These are phyloP conservation scores for Coelastrella sp. DNA, from an alignment of 139 green algal species.

Conservation along the genomic window DNA sequence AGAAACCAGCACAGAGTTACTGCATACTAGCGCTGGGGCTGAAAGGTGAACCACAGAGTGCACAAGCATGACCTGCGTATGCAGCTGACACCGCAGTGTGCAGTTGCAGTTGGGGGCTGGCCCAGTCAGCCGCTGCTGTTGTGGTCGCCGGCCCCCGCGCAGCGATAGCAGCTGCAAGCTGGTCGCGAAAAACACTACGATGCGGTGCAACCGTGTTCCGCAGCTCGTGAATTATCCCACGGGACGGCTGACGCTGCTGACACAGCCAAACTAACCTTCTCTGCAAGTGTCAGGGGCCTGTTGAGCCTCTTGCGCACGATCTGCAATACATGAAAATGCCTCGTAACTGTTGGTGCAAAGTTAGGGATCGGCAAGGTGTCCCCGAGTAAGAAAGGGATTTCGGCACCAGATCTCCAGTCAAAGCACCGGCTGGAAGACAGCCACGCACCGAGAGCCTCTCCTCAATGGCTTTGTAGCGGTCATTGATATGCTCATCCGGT, in stretches of 20 bases:
- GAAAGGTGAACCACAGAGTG: too few species aligned
- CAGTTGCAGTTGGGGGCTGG: too few species aligned
- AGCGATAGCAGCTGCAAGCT: too few species aligned
- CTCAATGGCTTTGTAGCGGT: constrained; percentile 92
- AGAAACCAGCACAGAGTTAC: too few species aligned
- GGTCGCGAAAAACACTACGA: too few species aligned
- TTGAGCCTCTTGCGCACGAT: constrained; percentile 89
- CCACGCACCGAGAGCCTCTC: constrained; percentile 77
- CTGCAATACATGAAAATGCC: constrained; percentile 61
- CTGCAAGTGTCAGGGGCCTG: constrained; percentile 88
- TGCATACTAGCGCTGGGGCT: too few species aligned
- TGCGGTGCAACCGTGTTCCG: too few species aligned
- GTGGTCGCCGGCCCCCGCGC: too few species aligned
- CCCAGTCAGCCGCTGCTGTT: too few species aligned
- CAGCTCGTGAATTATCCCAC: background rate
- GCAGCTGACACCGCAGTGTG: too few species aligned
- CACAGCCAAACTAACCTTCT: constrained; percentile 83
- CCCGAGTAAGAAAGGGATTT: background rate
- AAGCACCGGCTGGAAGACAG: background rate
- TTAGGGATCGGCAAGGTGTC: too few species aligned
- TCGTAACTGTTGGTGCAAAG: background rate
- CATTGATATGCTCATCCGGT: constrained; percentile 83
- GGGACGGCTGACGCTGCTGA: background rate
- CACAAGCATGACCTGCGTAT: too few species aligned
- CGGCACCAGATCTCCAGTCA: background rate